These are phyloP conservation scores for Bacterosira constricta DNA, from an alignment of 108 stramenopile species.

Conservation along the genomic window DNA sequence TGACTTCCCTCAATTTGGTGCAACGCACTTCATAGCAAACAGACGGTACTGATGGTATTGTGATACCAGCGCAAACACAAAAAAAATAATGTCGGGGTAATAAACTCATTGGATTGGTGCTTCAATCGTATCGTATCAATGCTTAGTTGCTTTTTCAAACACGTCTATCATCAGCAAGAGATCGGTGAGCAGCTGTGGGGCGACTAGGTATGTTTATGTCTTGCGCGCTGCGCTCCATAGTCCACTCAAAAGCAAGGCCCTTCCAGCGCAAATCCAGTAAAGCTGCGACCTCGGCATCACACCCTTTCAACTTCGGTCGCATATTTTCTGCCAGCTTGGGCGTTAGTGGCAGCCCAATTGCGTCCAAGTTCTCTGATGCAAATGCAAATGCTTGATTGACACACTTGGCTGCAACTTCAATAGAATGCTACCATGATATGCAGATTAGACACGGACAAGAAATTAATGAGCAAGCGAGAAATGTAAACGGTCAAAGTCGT, in stretches of 20 bases:
- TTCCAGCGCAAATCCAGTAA: slow-evolving; percentile 68
- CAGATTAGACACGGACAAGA: background rate
- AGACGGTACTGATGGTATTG: too few relatives aligned
- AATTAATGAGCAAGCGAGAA: background rate
- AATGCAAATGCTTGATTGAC: slow-evolving; percentile 84
- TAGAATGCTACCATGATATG: slow-evolving; percentile 38
- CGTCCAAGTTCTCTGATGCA: slow-evolving; percentile 80
- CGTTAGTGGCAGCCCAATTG: slow-evolving; percentile 82
- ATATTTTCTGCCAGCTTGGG: slow-evolving; percentile 80
- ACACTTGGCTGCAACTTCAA: slow-evolving; percentile 85
- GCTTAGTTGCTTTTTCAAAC: too few relatives aligned
- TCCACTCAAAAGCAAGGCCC: slow-evolving; percentile 70
- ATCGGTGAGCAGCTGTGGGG: background rate
- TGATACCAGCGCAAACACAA: too few relatives aligned
- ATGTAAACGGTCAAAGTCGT: background rate
- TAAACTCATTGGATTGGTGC: too few relatives aligned
- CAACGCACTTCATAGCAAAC: too few relatives aligned
- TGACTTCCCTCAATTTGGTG: too few relatives aligned
- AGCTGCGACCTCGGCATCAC: slow-evolving; percentile 78
- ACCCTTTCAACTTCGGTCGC: slow-evolving; percentile 77
- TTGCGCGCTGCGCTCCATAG: background rate
- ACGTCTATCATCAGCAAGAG: slow-evolving; percentile 10
- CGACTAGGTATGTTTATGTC: background rate
- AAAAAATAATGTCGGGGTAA: too few relatives aligned
- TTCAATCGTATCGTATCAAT: too few relatives aligned